phyloP scores from a whole-genome alignment of 2,329 filamentous ascomycete genomes.

The Pyricularia pennisetigena region DNA sequence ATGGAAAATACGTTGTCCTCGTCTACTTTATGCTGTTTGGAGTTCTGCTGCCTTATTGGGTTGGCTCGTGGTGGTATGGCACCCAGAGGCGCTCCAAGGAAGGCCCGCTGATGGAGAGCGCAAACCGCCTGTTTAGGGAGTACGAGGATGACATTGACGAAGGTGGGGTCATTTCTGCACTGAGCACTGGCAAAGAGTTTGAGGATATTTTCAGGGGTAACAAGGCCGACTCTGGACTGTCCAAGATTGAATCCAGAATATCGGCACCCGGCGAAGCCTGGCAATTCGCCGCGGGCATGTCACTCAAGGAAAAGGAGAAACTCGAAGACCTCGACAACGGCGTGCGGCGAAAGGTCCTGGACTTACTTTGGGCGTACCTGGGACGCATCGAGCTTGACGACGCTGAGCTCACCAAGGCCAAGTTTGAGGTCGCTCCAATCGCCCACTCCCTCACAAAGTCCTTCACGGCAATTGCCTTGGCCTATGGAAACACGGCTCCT shows the following conservation, averaged over 20 bases:
- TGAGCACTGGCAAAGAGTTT: slow-evolving; percentile 83
- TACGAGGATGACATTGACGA: slow-evolving; percentile 79
- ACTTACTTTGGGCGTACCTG: slow-evolving; percentile 90
- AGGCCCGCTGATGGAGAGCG: slow-evolving; percentile 83
- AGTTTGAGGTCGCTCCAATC: slow-evolving; percentile 81
- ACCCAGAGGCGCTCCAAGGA: slow-evolving; percentile 90
- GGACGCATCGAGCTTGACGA: slow-evolving; percentile 81
- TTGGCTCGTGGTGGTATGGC: slow-evolving; percentile 98
- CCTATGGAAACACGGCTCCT: slow-evolving; percentile 74
- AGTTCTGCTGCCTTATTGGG: slow-evolving; percentile 81
- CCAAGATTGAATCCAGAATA: slow-evolving; percentile 75
- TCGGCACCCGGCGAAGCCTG: slow-evolving; percentile 48
- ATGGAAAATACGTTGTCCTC: slow-evolving; percentile 89
- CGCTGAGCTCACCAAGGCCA: slow-evolving; percentile 66
- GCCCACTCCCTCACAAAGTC: slow-evolving; percentile 79
- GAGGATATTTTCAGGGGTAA: slow-evolving; percentile 65
- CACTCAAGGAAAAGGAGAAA: slow-evolving; percentile 63
- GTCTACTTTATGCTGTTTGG: slow-evolving; percentile 84
- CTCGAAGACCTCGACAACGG: slow-evolving; percentile 75
- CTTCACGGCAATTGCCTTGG: slow-evolving; percentile 77
- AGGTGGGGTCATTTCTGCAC: slow-evolving; percentile 66
- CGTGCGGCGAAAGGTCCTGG: slow-evolving; percentile 74
- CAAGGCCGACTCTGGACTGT: slow-evolving; percentile 69
- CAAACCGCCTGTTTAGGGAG: slow-evolving; percentile 88
- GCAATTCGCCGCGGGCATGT: slow-evolving; percentile 47